phyloP scores from a whole-genome alignment of 139 green algal species.

The Chlamydomonas urium region DNA sequence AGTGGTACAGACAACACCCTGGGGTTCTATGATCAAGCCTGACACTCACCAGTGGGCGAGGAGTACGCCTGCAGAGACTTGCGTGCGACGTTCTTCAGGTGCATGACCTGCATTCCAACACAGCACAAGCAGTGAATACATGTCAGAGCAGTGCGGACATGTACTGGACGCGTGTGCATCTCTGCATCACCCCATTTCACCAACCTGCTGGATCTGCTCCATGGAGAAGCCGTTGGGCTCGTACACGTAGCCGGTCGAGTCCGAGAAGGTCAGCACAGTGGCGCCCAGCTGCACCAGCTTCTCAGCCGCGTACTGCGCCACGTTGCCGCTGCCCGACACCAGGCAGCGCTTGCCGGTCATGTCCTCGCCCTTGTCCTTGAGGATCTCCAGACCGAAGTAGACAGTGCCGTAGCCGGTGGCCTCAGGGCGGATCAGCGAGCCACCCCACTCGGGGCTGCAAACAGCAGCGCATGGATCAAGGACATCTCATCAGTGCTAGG shows the following conservation, averaged over 20 bases:
- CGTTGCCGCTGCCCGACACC: slow-evolving; percentile 67
- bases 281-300: slow-evolving; percentile 70
- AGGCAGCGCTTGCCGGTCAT: slow-evolving; percentile 51
- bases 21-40: too few relatives aligned
- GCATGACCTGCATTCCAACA: too few relatives aligned
- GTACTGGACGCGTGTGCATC: too few relatives aligned
- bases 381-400: slow-evolving; percentile 62
- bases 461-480: too few relatives aligned
- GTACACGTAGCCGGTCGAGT: slow-evolving; percentile 59
- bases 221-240: slow-evolving; percentile 59
- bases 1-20: too few relatives aligned
- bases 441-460: slow-evolving; percentile 65
- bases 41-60: slow-evolving; percentile 11
- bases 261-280: slow-evolving; percentile 58
- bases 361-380: slow-evolving; percentile 36
- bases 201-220: slow-evolving; percentile 45
- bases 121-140: too few relatives aligned
- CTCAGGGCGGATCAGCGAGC: slow-evolving; percentile 74
- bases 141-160: too few relatives aligned
- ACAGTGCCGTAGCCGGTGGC: slow-evolving; percentile 79
- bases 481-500: too few relatives aligned
- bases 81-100: slow-evolving; percentile 49
- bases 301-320: slow-evolving; percentile 62
- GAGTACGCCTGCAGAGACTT: slow-evolving; percentile 25
- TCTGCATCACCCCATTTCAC: too few relatives aligned